Evolutionary conservation across 331 rosid genomes (phyloP), one percentile per base, ranked within the genome.

Genomic region (Rhamnella rubrinervis): DNA sequence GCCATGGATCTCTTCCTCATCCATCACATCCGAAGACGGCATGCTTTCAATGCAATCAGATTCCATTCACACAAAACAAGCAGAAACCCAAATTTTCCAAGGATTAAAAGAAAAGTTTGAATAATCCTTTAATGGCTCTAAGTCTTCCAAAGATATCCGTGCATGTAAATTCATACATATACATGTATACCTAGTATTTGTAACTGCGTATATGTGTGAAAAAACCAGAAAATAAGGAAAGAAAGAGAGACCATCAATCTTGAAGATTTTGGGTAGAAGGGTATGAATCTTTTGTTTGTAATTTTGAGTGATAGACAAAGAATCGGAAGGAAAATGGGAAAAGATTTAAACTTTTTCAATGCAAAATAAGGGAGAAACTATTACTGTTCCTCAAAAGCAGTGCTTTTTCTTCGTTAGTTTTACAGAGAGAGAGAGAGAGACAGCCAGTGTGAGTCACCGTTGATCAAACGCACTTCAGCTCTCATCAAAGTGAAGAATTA

Each of bases 21-120:
- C 91, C 80, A 82, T 72, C 83, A 86, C 67, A 66, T 72, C 87
- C 87, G 83, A 66, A 8, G 91, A 82, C 8, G 79, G 62, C 17
- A 83, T 31, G 66, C 50, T 78, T 70, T 81, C 85, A 62, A 82
- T 35, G 72, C 79, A 68, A 59, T 79, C 73, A 12, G 88, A 74
- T 66, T 88, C 91, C 95, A 88, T 88, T 71, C 70, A 72, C 66
- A 26, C 56, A 46, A 66, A 39, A 68, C 60, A 31, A 38, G 28
- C 35, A 31, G 57, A 26, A 69, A 38, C 21, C 72, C 75, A 51
- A 49, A 40, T 57, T 49, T 70, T 28, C 41, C 56, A 59, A 18
- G 7, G 6, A 37, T 6, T 73, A 60, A 61, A 19, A 46, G 16
- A 28, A 65, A 49, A 31, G 8, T n/a, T 37, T 8, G 8, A 38